Percentiles rank a stretch among this genome's conserved stretches.
phyloP scores from a whole-genome alignment of 2,329 filamentous ascomycete species.

The Xylariaceae sp. region DNA sequence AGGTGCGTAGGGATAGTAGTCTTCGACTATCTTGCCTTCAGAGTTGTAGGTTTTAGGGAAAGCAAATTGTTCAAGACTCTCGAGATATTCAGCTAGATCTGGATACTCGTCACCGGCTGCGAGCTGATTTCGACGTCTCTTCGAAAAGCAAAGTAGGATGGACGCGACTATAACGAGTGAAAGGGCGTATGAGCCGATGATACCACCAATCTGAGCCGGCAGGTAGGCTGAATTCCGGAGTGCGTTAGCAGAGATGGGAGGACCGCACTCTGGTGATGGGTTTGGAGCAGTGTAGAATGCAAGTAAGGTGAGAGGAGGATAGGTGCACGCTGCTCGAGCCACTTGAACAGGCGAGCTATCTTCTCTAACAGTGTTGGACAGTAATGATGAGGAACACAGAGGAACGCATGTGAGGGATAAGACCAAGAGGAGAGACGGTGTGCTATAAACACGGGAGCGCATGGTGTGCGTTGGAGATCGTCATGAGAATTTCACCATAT shows the following conservation, averaged over 20 bases:
- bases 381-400: conserved; percentile 24
- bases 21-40: conserved; percentile 12
- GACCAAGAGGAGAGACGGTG: conserved; percentile 23
- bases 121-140: conserved; percentile 50
- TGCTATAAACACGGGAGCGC: conserved; percentile 32
- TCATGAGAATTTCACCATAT: conserved; percentile 25
- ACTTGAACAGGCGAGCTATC: too few species aligned
- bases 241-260: conserved; percentile 55
- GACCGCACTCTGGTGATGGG: conserved; percentile 57
- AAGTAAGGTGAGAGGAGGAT: conserved; percentile 21
- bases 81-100: conserved; percentile 28
- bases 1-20: conserved; percentile 25
- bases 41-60: conserved; percentile 21
- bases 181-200: conserved; percentile 78
- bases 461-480: conserved; percentile 32
- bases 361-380: conserved; percentile 16
- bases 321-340: too few species aligned
- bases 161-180: conserved; percentile 71
- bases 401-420: conserved; percentile 23
- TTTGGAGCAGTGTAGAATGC: conserved; percentile 49
- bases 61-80: conserved; percentile 23
- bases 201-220: conserved; percentile 76
- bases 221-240: conserved; percentile 61
- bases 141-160: conserved; percentile 58
- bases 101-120: conserved; percentile 50